These are phyloP conservation scores for Amanita fuliginea DNA, from an alignment of 768 basidiomycete species.

Conservation along the genomic window DNA sequence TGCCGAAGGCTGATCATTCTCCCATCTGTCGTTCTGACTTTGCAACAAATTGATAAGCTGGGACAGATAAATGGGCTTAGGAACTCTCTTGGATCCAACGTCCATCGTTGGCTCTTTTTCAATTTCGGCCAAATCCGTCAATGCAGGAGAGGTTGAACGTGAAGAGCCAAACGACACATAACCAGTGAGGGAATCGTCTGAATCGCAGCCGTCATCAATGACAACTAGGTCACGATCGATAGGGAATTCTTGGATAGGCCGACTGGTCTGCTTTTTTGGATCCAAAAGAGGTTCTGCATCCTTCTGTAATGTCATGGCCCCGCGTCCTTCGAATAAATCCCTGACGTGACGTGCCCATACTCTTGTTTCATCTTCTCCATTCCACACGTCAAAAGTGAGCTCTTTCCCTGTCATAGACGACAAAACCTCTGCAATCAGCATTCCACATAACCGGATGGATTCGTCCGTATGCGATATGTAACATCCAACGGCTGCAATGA, in stretches of 20 bases:
- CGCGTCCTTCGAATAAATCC: constrained; percentile 34
- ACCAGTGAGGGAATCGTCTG: constrained; percentile 77
- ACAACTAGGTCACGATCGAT: constrained; percentile 11
- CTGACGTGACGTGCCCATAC: constrained; percentile 57
- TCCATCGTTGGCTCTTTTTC: constrained; percentile 78
- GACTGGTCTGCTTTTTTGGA: constrained; percentile 7
- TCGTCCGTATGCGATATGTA: constrained; percentile 76
- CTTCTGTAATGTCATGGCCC: constrained; percentile 36
- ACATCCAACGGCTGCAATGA: constrained; percentile 57
- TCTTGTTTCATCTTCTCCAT: constrained; percentile 56
- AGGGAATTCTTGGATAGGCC: constrained; percentile 1
- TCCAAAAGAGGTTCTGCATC: neutral
- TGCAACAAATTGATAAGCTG: constrained; percentile 77
- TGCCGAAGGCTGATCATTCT: constrained; percentile 46
- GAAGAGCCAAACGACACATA: constrained; percentile 54
- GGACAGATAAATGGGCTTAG: constrained; percentile 82
- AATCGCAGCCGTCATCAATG: constrained; percentile 40
- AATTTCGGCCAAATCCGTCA: constrained; percentile 70
- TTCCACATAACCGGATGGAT: constrained; percentile 76
- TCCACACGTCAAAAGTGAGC: constrained; percentile 78
- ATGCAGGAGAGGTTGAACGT: constrained; percentile 72
- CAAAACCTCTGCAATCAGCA: constrained; percentile 82
- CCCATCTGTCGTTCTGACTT: constrained; percentile 32
- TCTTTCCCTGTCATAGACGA: constrained; percentile 52
- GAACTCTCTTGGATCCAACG: constrained; percentile 55